phyloP scores from a whole-genome alignment of 108 stramenopile species.

The Cyclotella choctawhatcheeana region DNA sequence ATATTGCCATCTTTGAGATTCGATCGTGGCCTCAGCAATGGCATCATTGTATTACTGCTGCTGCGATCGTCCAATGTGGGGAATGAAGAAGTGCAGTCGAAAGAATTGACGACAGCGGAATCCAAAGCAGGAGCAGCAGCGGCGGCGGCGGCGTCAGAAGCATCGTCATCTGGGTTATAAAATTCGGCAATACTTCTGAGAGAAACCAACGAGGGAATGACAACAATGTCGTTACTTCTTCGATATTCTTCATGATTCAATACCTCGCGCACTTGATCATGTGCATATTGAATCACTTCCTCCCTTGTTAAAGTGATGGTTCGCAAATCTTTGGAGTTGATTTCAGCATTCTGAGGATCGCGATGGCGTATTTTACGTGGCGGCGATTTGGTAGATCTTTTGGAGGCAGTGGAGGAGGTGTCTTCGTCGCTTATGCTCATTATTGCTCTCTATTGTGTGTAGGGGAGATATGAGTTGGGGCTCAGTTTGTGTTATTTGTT shows the following conservation, averaged over 20 bases:
- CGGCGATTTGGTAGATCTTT: background rate
- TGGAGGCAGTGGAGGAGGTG: background rate
- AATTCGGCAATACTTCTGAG: background rate
- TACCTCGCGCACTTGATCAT: constrained; percentile 16
- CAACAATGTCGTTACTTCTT: constrained; percentile 1
- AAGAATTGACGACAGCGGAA: background rate
- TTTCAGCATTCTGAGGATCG: background rate
- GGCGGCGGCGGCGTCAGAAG: background rate
- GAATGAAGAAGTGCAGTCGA: background rate
- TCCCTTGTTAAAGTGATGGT: background rate
- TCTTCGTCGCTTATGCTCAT: constrained; percentile 48
- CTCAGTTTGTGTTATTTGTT: background rate
- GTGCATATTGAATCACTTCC: background rate
- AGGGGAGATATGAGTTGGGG: too few species aligned
- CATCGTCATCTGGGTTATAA: background rate
- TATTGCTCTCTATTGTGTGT: background rate
- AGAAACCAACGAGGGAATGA: constrained; percentile 14
- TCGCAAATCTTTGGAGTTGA: background rate
- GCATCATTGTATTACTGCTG: background rate
- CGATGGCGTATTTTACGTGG: constrained; percentile 5
- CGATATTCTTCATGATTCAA: background rate
- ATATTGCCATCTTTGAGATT: background rate
- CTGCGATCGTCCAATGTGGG: background rate
- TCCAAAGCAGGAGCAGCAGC: background rate
- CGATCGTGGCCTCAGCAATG: background rate